A percentile compares a stretch with the other conserved stretches of the same genome.
Evolutionary conservation across 306 rosid species (phyloP).

Genomic region (Sphenostylis stenocarpa): DNA sequence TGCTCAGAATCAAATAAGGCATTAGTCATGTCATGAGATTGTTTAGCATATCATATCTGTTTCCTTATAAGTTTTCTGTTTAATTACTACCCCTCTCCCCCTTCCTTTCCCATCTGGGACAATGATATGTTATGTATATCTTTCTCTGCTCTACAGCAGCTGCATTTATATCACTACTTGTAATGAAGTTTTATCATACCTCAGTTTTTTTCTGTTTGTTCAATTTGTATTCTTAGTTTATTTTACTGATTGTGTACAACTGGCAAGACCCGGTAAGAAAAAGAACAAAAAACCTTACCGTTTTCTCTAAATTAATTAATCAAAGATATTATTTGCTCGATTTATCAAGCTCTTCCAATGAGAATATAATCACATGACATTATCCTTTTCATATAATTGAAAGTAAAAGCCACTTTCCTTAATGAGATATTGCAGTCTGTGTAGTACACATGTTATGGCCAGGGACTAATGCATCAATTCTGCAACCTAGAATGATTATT

Average conservation of each 20-base stretch:
- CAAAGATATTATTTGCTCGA: neutral
- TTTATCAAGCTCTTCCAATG: neutral
- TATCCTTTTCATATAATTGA: neutral
- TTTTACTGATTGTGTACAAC: neutral
- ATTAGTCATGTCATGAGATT: neutral
- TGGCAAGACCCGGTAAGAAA: neutral
- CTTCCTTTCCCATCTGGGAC: slow-evolving; percentile 16
- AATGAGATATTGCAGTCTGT: neutral
- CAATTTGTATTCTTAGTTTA: slow-evolving; percentile 13
- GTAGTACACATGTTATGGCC: neutral
- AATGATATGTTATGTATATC: slow-evolving; percentile 1
- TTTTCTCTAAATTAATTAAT: slow-evolving; percentile 20
- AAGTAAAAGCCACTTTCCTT: neutral
- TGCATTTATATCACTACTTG: slow-evolving; percentile 12
- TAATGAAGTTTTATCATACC: slow-evolving; percentile 1
- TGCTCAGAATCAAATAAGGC: slow-evolving; percentile 33
- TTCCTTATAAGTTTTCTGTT: slow-evolving; percentile 11
- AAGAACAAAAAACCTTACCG: neutral
- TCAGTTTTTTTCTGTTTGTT: neutral
- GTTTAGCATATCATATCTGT: neutral
- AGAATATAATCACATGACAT: slow-evolving; percentile 23
- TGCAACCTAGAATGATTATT: neutral
- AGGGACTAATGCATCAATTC: neutral
- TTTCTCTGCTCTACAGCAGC: slow-evolving; percentile 4
- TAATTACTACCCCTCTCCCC: neutral